A percentile compares a stretch with the other conserved stretches of the same genome.
Conservation (phyloP, 371 early-diverging fungal genomes). For the Fennellomyces sp. region DNA sequence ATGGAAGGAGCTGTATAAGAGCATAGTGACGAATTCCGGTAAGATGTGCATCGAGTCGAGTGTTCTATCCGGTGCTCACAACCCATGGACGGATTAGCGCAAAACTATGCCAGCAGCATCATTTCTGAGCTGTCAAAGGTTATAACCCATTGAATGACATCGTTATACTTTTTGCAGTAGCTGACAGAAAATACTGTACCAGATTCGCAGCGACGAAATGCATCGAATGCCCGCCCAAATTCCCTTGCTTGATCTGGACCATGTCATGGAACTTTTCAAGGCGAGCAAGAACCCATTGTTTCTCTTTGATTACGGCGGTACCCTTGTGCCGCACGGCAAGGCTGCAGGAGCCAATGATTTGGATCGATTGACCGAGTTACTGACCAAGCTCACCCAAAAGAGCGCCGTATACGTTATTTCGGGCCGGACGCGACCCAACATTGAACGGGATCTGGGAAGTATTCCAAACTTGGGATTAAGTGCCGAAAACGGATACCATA, state of each 20-base stretch:
- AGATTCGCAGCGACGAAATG: slow-evolving; percentile 60
- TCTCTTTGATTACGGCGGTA: slow-evolving; percentile 90
- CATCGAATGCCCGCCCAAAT: slow-evolving; percentile 63
- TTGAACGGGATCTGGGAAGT: slow-evolving; percentile 84
- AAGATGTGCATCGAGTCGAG: too few relatives aligned
- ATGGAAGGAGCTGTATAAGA: slow-evolving; percentile 72
- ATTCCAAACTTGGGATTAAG: slow-evolving; percentile 80
- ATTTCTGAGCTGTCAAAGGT: slow-evolving; percentile 55
- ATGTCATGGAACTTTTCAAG: slow-evolving; percentile 47
- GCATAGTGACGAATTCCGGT: slow-evolving; percentile 73
- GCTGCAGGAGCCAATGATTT: slow-evolving; percentile 37
- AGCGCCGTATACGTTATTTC: slow-evolving; percentile 90
- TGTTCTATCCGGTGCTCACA: slow-evolving; percentile 25
- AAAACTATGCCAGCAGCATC: slow-evolving; percentile 58
- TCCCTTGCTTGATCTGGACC: slow-evolving; percentile 53
- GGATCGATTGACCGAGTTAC: slow-evolving; percentile 40
- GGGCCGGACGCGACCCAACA: slow-evolving; percentile 76
- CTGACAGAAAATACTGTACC: background rate
- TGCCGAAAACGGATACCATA: slow-evolving; percentile 73
- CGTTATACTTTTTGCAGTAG: too few relatives aligned
- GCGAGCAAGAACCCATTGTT: slow-evolving; percentile 62
- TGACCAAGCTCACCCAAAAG: slow-evolving; percentile 56
- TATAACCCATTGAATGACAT: background rate
- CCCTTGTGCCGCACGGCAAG: slow-evolving; percentile 72
- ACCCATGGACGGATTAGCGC: slow-evolving; percentile 27